Base-by-base conservation (phyloP, 371 early-diverging fungal species). In the Mucor ambiguus region DNA sequence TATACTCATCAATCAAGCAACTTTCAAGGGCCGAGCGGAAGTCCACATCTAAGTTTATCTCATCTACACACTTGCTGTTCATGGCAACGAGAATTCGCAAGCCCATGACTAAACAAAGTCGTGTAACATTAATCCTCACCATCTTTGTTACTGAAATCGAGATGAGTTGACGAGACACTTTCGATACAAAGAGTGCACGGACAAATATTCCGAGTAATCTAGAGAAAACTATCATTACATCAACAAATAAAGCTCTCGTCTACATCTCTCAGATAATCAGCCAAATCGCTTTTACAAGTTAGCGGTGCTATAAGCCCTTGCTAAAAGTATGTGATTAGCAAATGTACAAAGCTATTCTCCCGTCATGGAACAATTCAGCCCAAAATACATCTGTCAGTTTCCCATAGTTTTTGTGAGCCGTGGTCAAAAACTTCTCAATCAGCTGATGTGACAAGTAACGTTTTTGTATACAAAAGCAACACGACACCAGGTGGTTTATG, bases 111-210 rank as follows among this genome's bases (percentile, higher is more conserved):
- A 28, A 52, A 52, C 28, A 52, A 14, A 52, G 4, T 22, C 52
- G 52, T 52, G 52, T 52, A 52, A 52, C 52, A 26, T 22, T 24
- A 52, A 28, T 16, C 5, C 28, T 16, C 28, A 4, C 28, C 28
- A 52, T 28, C 52, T 16, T 52, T 52, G 52, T 52, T 52, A 28
- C 52, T 52, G 16, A 16, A 12, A 52, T 26, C 52, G 26, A 52
- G 52, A 52, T 24, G 24, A 18, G 18, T 41, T 41, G 41, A 4
- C 18, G 41, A 41, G 2, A 41, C 41, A 41, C 16, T 18, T 52
- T 20, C 48, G 10, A 48, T 48, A 48, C 24, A 48, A n/a, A 48
- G 48, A 48, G 52, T 52, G 52, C 52, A 52, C 52, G 52, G 52
- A 52, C 52, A 28, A 28, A 52, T 52, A 28, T 52, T 52, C 52